These are phyloP conservation scores for cucumber (Cucumis sativus) DNA, from an alignment of 306 rosid species.

Conservation along the genomic window DNA sequence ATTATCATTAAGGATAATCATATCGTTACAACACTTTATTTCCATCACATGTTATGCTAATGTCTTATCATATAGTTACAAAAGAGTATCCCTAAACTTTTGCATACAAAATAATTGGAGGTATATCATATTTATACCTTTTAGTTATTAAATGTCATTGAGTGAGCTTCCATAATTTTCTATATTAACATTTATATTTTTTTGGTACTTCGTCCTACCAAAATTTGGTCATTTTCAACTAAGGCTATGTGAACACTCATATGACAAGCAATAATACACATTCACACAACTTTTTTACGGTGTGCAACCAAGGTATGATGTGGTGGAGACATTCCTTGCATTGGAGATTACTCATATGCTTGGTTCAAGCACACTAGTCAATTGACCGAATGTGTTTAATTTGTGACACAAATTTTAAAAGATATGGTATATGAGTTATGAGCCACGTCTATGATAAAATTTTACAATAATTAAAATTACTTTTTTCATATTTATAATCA, in stretches of 20 bases:
- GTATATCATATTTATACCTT: not conserved
- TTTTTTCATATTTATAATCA: no score
- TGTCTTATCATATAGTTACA: not conserved
- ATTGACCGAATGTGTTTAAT: no score
- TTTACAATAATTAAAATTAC: no score
- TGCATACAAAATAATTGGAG: not conserved
- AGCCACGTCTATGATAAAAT: no score
- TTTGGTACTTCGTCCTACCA: not conserved
- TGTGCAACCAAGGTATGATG: not conserved
- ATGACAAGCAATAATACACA: not conserved
- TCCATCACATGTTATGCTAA: not conserved
- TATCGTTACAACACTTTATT: not conserved
- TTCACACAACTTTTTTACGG: not conserved
- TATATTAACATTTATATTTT: not conserved
- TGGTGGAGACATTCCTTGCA: no score
- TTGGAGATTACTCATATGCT: no score
- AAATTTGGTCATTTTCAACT: not conserved
- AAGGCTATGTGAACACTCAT: not conserved
- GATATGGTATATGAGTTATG: no score
- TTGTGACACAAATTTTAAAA: no score
- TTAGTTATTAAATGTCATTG: not conserved
- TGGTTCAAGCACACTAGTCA: no score
- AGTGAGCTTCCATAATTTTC: not conserved
- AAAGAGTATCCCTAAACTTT: not conserved
- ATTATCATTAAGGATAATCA: not conserved